Base-by-base conservation (phyloP, 1,284 basidiomycete species). In the Apiotrichum brassicae region DNA sequence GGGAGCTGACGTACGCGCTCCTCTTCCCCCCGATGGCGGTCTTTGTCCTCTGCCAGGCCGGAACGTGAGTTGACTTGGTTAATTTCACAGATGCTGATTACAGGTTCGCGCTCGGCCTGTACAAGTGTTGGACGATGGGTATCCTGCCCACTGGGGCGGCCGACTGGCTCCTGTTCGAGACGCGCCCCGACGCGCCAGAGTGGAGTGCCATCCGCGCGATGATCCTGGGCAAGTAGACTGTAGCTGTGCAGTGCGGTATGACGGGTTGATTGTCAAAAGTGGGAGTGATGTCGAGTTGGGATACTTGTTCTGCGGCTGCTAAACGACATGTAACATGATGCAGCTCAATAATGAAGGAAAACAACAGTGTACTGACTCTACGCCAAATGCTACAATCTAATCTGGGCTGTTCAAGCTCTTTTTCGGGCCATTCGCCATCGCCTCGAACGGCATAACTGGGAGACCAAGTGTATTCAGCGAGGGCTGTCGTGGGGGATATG, bases 81-180 rank as follows among this genome's bases (percentile, higher is more conserved):
- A n/a, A n/a, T n/a, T n/a, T n/a, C n/a, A n/a, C n/a, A n/a, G n/a
- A n/a, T n/a, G n/a, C 49, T 42, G 52, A 41, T 41, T 14, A 25
- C 49, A 83, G 62, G 1, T 77, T 93, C 19, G 80, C 76, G 5
- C 81, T 93, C 26, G 90, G 90, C 0, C 72, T 93, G 28, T 94
- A 86, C 83, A 94, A 94, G 71, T 92, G 88, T 72, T 82, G 82
- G 42, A 81, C 83, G 1, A 91, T 94, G 88, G 90, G 90, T 2
- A 76, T 94, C 47, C 72, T 94, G 24, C 90, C 90, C 0, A 85
- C 82, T 2, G 87, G 89, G 1, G 86, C 88, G 0, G 87, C 85
- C 4, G 90, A 94, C 73, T 94, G 90, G 88, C 74, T 92, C 46
- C 88, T 87, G 20, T 93, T 93, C 63, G 89, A 93, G 75, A 85